Percentiles rank a stretch among this genome's conserved stretches.
Evolutionary conservation across 2,329 filamentous ascomycete species (phyloP).

Genomic region (Juglanconis juglandina): DNA sequence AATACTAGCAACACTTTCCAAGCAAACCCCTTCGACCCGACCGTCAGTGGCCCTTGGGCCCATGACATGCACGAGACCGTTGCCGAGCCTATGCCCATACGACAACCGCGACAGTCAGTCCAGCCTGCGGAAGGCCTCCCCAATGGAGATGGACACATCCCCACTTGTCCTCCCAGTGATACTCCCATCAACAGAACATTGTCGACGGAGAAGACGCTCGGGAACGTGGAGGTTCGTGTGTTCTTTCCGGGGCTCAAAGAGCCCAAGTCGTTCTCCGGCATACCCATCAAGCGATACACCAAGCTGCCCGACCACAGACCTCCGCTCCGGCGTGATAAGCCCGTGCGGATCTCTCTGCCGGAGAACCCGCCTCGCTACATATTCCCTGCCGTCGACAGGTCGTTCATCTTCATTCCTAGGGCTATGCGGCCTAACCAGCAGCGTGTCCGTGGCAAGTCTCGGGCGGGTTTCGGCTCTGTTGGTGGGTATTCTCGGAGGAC

Average conservation of each 20-base stretch:
- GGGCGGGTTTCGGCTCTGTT: slow-evolving; percentile 66
- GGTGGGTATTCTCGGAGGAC: slow-evolving; percentile 71
- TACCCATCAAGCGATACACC: slow-evolving; percentile 86
- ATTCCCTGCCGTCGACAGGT: slow-evolving; percentile 83
- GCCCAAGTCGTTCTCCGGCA: slow-evolving; percentile 67
- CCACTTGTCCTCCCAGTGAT: slow-evolving; percentile 55
- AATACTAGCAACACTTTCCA: slow-evolving; percentile 37
- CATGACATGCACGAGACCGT: slow-evolving; percentile 88
- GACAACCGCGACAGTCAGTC: slow-evolving; percentile 39
- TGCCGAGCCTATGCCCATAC: slow-evolving; percentile 40
- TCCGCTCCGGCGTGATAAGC: slow-evolving; percentile 90
- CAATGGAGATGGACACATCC: slow-evolving; percentile 54
- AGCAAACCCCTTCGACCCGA: slow-evolving; percentile 51
- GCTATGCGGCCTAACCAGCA: slow-evolving; percentile 92
- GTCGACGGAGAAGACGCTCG: slow-evolving; percentile 79
- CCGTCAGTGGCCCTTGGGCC: slow-evolving; percentile 75
- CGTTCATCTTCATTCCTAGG: slow-evolving; percentile 96
- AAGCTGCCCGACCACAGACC: slow-evolving; percentile 92
- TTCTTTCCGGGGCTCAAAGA: slow-evolving; percentile 72
- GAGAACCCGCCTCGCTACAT: slow-evolving; percentile 78
- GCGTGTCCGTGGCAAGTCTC: slow-evolving; percentile 69
- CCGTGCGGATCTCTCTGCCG: slow-evolving; percentile 88
- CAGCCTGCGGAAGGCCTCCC: slow-evolving; percentile 46
- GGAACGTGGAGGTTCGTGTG: slow-evolving; percentile 81
- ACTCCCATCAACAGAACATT: slow-evolving; percentile 71